These are phyloP conservation scores for Picea sitchensis DNA, from an alignment of 75 land plant species.

Conservation along the genomic window DNA sequence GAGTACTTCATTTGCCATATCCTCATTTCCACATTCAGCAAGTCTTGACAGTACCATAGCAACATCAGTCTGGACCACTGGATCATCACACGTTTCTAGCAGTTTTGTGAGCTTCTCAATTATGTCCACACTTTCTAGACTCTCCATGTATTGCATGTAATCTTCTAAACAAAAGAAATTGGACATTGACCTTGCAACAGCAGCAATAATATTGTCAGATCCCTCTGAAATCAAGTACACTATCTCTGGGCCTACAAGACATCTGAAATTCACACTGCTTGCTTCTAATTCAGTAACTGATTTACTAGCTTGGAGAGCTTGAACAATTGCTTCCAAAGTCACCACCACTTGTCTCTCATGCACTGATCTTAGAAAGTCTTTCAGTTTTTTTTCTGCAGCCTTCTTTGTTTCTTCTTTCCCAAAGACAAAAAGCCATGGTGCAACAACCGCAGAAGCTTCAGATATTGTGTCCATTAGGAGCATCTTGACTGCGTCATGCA, in stretches of 20 bases:
- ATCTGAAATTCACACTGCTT: constrained; percentile 22
- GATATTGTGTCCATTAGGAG: no score
- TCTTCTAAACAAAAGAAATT: constrained; percentile 24
- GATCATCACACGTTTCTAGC: no score
- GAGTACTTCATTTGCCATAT: no score
- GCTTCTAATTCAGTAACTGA: constrained; percentile 38
- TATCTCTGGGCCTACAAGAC: constrained; percentile 26
- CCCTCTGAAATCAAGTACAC: constrained; percentile 18
- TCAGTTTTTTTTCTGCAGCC: constrained; percentile 20
- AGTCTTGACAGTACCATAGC: no score
- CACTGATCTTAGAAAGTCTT: constrained; percentile 5
- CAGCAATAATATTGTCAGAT: constrained; percentile 16
- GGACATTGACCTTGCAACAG: constrained; percentile 26
- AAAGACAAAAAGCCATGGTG: constrained; percentile 38
- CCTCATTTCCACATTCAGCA: no score
- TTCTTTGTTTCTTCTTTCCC: constrained; percentile 27
- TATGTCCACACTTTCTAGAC: no score
- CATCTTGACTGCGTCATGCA: no score
- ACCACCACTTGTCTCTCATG: constrained; percentile 15
- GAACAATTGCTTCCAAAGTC: constrained; percentile 22
- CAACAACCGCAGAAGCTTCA: constrained; percentile 20
- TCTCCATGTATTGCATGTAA: neutral
- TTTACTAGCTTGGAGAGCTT: constrained; percentile 33
- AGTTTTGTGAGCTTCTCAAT: no score
- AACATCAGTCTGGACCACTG: no score